Percentiles rank a stretch among this genome's conserved stretches.
phyloP scores from a whole-genome alignment of 23 red algal species.

The Chondrus crispus region DNA sequence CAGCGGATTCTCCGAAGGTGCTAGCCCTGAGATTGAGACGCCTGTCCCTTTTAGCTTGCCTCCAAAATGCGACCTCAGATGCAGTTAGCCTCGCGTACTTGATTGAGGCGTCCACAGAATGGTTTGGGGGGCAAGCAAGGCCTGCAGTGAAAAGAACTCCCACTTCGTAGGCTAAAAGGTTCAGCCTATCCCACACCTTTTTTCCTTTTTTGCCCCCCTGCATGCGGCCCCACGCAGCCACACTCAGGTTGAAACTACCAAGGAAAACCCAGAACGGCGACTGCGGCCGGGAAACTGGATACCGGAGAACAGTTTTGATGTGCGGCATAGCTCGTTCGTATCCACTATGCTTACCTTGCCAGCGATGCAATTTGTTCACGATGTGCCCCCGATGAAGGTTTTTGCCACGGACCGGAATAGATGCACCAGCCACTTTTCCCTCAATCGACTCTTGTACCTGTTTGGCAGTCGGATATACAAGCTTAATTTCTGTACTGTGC shows the following conservation, averaged over 20 bases:
- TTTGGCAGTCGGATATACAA: slow-evolving; percentile 40
- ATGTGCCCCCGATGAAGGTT: slow-evolving; percentile 54
- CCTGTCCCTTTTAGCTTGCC: neutral
- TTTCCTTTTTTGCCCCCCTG: neutral
- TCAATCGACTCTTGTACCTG: slow-evolving; percentile 48
- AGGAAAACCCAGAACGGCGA: slow-evolving; percentile 52
- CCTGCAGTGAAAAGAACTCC: slow-evolving; percentile 66
- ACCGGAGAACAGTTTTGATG: slow-evolving; percentile 78
- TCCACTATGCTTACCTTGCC: slow-evolving; percentile 45
- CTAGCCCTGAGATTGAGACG: neutral
- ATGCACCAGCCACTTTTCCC: slow-evolving; percentile 28
- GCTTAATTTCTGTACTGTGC: slow-evolving; percentile 16
- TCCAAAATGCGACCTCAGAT: neutral
- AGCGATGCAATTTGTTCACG: slow-evolving; percentile 13
- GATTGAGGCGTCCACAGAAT: neutral
- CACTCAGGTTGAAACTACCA: slow-evolving; percentile 76
- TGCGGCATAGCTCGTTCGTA: slow-evolving; percentile 67
- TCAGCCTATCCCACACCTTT: neutral
- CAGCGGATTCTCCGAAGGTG: too few relatives aligned
- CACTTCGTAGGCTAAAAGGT: slow-evolving; percentile 59
- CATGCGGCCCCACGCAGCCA: slow-evolving; percentile 76
- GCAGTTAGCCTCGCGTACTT: neutral
- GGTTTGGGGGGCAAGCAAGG: slow-evolving; percentile 24
- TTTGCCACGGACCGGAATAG: slow-evolving; percentile 25
- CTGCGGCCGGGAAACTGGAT: neutral